Base-by-base conservation (phyloP, 2,329 filamentous ascomycete genomes). In the Trichoderma sp. region DNA sequence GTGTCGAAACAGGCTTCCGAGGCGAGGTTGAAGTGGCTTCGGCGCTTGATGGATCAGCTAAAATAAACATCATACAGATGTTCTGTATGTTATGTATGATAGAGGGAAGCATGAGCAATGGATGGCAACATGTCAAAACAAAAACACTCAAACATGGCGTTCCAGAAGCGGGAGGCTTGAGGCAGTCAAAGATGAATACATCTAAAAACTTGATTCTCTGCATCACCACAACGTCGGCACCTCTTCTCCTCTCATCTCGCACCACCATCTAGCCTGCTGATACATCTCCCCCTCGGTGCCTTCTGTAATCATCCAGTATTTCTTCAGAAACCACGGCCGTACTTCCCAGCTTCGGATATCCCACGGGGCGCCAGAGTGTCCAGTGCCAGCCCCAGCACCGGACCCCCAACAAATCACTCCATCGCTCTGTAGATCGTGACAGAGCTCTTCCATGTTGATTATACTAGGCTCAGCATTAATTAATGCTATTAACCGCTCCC, bases 281-380 rank as follows among this genome's bases (percentile, higher is more conserved):
- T 75, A 75, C 74, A 79, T 57, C 68, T 79, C 77, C 2, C 77
- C 78, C 11, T 78, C 76, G 1, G 76, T 74, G 3, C 78, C 77
- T 6, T 78, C 78, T 30, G 78, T 75, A 9, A 79, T 72, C 20
- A 74, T 68, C 71, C 74, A 75, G 77, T 76, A 79, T 68, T 77
- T 79, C 43, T 76, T 72, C 59, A 79, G 63, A 55, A 79, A 79
- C 50, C 73, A 69, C n/a, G 77, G 76, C 6, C 72, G 77, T 8
- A 76, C 77, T 55, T 79, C 77, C 77, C 77, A 79, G 20, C 76
- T 79, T 43, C 77, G 76, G 9, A 73, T 71, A 32, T 79, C 77
- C 77, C 77, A 79, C 8, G 78, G 77, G 0, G 57, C 70, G 17
- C 73, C 73, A 23, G 76, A 75, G 34, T 76, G 77, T 4, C 76